Percentiles rank a stretch among this genome's conserved stretches.
These are phyloP conservation scores for Mortierella sp. DNA, from an alignment of 371 early-diverging fungal genomes.

Conservation along the genomic window DNA sequence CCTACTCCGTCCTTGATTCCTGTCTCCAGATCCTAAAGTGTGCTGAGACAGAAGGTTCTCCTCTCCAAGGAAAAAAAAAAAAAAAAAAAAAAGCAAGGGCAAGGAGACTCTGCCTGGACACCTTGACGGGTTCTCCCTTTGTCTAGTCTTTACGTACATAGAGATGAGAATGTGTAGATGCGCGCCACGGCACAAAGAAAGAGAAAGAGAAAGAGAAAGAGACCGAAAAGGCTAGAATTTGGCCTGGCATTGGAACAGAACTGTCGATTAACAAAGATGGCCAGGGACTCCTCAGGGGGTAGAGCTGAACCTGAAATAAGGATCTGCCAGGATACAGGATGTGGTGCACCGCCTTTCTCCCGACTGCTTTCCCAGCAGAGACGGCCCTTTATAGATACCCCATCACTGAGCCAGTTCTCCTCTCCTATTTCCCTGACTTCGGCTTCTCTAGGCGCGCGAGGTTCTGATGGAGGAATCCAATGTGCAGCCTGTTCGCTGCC, in stretches of 20 bases:
- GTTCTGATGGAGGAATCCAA: constrained; percentile 92
- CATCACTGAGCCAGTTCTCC: too few species aligned
- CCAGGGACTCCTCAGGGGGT: too few species aligned
- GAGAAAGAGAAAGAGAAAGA: not conserved
- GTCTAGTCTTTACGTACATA: not conserved
- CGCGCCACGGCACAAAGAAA: not conserved
- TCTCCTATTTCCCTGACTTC: not conserved
- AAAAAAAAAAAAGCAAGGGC: not conserved
- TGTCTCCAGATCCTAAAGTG: not conserved
- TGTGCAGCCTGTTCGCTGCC: constrained; percentile 93
- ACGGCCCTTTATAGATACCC: too few species aligned
- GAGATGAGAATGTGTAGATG: too few species aligned
- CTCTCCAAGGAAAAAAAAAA: not conserved
- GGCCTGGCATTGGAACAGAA: too few species aligned
- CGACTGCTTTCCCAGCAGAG: too few species aligned
- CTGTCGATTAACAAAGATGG: too few species aligned
- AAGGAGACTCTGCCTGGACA: not conserved
- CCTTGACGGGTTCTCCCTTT: not conserved
- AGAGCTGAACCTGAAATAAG: not conserved
- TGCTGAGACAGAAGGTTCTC: too few species aligned
- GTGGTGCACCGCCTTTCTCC: not conserved
- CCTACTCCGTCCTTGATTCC: not conserved
- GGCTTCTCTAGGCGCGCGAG: constrained; percentile 81
- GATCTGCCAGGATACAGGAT: not conserved
- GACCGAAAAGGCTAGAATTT: too few species aligned